Percentiles rank a stretch among this genome's conserved stretches.
phyloP scores from a whole-genome alignment of 208 protist species.

The Leishmania lainsoni region DNA sequence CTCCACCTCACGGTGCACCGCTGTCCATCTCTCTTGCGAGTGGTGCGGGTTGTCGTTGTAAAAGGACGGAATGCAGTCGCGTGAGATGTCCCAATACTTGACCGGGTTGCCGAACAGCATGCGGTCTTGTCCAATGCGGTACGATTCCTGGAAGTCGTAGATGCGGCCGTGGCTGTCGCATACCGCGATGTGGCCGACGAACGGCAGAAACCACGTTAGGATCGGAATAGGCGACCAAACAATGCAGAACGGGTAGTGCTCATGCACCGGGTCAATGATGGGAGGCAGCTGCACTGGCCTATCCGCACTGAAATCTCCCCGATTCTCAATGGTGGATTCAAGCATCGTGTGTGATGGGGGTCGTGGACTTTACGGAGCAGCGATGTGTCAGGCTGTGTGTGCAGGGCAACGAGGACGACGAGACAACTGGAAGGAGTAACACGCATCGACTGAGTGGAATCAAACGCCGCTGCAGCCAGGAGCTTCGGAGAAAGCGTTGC shows the following conservation, averaged over 20 bases:
- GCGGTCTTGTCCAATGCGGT: constrained; percentile 75
- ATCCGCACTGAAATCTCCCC: neutral
- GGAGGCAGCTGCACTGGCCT: constrained; percentile 42
- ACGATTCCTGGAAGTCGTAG: constrained; percentile 92
- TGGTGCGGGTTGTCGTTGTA: constrained; percentile 32
- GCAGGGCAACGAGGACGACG: no score
- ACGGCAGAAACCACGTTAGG: constrained; percentile 89
- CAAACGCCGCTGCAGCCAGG: neutral
- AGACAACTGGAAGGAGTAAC: neutral
- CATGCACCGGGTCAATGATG: constrained; percentile 47
- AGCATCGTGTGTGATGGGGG: neutral
- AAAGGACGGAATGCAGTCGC: constrained; percentile 59
- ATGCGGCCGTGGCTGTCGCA: constrained; percentile 84
- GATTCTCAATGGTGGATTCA: neutral
- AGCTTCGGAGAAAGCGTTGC: neutral
- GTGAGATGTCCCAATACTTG: constrained; percentile 83
- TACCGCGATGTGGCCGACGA: constrained; percentile 92
- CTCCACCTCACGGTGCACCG: constrained; percentile 40
- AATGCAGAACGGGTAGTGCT: constrained; percentile 92
- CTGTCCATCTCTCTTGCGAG: constrained; percentile 13
- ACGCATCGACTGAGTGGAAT: neutral
- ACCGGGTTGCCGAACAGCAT: constrained; percentile 90
- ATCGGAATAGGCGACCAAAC: constrained; percentile 92
- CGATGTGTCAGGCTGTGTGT: neutral
- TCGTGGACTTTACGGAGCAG: neutral